Base-by-base conservation (phyloP, 2,329 filamentous ascomycete species). In the Ascochyta rabiei region DNA sequence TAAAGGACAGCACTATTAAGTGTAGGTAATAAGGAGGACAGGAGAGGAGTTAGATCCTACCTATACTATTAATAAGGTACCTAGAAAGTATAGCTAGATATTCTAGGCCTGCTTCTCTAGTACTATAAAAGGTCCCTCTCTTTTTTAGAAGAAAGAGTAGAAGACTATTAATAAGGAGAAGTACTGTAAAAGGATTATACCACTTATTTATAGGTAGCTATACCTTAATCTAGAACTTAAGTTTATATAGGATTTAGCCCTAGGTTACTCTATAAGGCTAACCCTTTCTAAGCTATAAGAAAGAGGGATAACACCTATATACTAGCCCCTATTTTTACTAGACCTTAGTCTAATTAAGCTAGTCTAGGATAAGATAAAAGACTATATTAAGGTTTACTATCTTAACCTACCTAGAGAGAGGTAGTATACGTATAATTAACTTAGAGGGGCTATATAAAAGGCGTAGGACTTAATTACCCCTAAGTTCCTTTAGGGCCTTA, bases 111-210 rank as follows among this genome's bases (percentile, higher is more conserved):
- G 56, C 40, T n/a, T n/a, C n/a, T n/a, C n/a, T n/a, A n/a, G n/a
- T n/a, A n/a, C n/a, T n/a, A n/a, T n/a, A n/a, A n/a, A n/a, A n/a
- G n/a, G n/a, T n/a, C n/a, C n/a, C n/a, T n/a, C n/a, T n/a, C n/a
- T n/a, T n/a, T n/a, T n/a, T 51, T 74, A 56, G 69, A 63, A 71
- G 59, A 72, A 72, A 54, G 69, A 70, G 34, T 73, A 56, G 67
- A 62, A 61, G 21, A 53, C 31, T 26, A 71, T 73, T 26, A 66
- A 59, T 16, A 43, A 40, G 7, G 47, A 67, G 33, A 61, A 47
- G 16, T n/a, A n/a, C n/a, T n/a, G n/a, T n/a, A n/a, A n/a, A n/a
- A n/a, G n/a, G n/a, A n/a, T n/a, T n/a, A n/a, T 72, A 68, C 50
- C 35, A 16, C 15, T 35, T n/a, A 18, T 35, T 4, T 8, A 55